Percentiles rank a stretch among this genome's conserved stretches.
Evolutionary conservation across 768 basidiomycete species (phyloP).

Genomic region (Lyophyllum atratum): DNA sequence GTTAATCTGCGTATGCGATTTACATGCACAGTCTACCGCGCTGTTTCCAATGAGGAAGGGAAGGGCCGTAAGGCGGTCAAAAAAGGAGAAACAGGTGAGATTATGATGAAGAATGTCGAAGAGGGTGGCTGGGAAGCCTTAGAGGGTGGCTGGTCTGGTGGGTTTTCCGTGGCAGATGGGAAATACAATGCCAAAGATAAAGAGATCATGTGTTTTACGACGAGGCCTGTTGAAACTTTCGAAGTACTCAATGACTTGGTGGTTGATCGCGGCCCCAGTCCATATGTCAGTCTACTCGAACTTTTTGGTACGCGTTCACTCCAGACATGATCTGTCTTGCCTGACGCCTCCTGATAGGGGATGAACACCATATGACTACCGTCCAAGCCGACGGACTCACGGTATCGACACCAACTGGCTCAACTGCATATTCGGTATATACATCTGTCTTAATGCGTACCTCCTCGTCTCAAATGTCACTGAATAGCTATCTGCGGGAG

Average conservation of each 20-base stretch:
- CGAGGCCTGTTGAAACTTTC: constrained; percentile 92
- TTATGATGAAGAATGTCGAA: constrained; percentile 92
- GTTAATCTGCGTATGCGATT: constrained; percentile 99
- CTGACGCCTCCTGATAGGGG: constrained; percentile 54
- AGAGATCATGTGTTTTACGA: constrained; percentile 98
- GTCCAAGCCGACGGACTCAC: constrained; percentile 97
- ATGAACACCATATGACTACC: constrained; percentile 99
- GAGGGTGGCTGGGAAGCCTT: constrained; percentile 95
- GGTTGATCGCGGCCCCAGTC: constrained; percentile 96
- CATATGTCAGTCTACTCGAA: constrained; percentile 94
- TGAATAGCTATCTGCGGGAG: constrained; percentile 85
- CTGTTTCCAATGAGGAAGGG: constrained; percentile 73
- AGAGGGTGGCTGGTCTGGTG: constrained; percentile 71
- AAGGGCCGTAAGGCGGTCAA: constrained; percentile 82
- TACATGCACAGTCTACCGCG: constrained; percentile 97
- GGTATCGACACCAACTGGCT: constrained; percentile 96
- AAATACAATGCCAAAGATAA: constrained; percentile 73
- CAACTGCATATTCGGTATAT: constrained; percentile 94
- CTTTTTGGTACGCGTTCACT: constrained; percentile 76
- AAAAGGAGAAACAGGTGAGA: constrained; percentile 92
- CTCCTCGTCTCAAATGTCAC: constrained; percentile 2
- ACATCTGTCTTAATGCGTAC: neutral
- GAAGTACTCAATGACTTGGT: constrained; percentile 97
- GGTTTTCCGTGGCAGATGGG: constrained; percentile 41
- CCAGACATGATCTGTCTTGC: neutral